Percentiles rank a stretch among this genome's conserved stretches.
Evolutionary conservation across 1,284 basidiomycete genomes (phyloP).

Genomic region (Phylloboletellus chloephorus): DNA sequence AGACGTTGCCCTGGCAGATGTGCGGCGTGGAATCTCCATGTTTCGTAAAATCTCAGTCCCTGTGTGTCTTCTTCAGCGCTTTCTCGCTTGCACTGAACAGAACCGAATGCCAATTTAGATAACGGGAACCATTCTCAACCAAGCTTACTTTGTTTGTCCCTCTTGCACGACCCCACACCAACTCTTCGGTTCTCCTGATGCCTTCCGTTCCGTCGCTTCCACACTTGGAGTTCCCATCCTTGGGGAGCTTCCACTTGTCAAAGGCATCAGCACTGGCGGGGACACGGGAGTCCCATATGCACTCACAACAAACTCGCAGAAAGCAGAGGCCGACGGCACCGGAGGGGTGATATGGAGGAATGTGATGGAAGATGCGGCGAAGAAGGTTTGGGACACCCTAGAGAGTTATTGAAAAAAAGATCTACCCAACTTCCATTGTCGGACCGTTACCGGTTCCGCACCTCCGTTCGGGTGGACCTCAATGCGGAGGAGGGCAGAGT

Average conservation of each 20-base stretch:
- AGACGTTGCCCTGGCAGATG: constrained; percentile 89
- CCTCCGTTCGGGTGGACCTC: no score
- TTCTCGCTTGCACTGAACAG: neutral
- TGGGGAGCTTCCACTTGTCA: constrained; percentile 82
- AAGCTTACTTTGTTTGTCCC: constrained; percentile 85
- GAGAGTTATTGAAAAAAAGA: no score
- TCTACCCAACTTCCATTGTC: no score
- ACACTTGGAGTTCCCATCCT: constrained; percentile 65
- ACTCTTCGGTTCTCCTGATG: constrained; percentile 72
- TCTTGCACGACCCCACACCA: constrained; percentile 68
- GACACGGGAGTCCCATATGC: constrained; percentile 68
- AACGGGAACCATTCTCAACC: constrained; percentile 85
- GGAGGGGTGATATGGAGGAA: constrained; percentile 44
- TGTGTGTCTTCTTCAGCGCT: constrained; percentile 40
- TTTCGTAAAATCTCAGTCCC: constrained; percentile 88
- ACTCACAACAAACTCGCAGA: constrained; percentile 30
- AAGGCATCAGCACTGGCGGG: constrained; percentile 69
- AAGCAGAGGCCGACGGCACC: constrained; percentile 27
- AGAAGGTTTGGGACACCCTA: constrained; percentile 37
- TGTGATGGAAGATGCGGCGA: constrained; percentile 42
- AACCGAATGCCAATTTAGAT: constrained; percentile 51
- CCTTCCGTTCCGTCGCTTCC: constrained; percentile 61
- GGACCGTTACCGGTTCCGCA: no score
- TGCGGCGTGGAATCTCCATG: constrained; percentile 91
- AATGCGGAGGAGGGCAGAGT: no score